phyloP scores from a whole-genome alignment of 495 filamentous ascomycete species.

The Aspergillus diversus region DNA sequence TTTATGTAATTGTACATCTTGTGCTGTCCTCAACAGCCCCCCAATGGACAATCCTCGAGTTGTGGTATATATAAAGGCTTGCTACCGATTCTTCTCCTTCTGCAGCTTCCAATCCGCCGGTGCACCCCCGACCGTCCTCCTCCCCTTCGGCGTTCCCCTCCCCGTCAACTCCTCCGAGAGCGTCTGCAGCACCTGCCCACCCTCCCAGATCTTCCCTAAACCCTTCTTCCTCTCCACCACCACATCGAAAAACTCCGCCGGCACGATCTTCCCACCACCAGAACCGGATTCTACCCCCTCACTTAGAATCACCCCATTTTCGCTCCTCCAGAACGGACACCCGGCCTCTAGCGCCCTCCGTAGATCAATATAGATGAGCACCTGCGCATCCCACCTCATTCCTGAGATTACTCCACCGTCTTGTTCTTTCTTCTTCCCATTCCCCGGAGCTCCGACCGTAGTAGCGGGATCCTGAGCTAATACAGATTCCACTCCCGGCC shows the following conservation, averaged over 20 bases:
- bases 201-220: conserved; percentile 67
- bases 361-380: conserved; percentile 82
- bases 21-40: too few relatives aligned
- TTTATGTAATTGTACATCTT: not conserved
- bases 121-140: conserved; percentile 6
- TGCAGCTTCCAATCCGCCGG: not conserved
- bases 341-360: conserved; percentile 62
- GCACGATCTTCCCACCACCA: conserved; percentile 37
- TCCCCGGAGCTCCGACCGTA: conserved; percentile 16
- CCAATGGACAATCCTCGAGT: too few relatives aligned
- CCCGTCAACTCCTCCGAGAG: conserved; percentile 38
- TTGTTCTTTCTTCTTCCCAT: conserved; percentile 20
- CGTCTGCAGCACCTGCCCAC: conserved; percentile 62
- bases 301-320: conserved; percentile 74
- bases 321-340: conserved; percentile 82
- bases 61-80: not conserved
- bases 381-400: conserved; percentile 77
- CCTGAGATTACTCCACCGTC: conserved; percentile 69
- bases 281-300: conserved; percentile 41
- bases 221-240: conserved; percentile 61
- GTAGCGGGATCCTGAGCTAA: conserved; percentile 22
- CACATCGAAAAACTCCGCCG: conserved; percentile 48
- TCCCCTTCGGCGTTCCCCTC: conserved; percentile 40
- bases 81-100: not conserved
- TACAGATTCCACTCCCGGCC: conserved; percentile 53